Conservation (phyloP, 2,329 filamentous ascomycete species). For the Bipolaris cookei region DNA sequence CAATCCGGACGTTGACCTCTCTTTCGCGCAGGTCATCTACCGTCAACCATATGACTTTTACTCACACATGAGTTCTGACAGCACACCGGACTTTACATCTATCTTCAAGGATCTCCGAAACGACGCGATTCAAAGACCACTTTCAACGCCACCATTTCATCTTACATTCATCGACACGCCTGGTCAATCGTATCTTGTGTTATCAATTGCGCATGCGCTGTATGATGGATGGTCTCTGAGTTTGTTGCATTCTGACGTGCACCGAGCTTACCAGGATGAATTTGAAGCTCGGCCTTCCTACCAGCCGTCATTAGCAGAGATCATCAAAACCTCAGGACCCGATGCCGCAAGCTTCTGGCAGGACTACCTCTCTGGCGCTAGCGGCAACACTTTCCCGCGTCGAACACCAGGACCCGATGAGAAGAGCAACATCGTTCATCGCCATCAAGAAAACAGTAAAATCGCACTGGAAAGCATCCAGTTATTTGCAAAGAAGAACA, state of each 20-base stretch:
- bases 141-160: conserved; percentile 35
- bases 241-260: conserved; percentile 74
- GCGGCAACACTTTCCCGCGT: conserved; percentile 50
- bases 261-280: conserved; percentile 64
- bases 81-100: conserved; percentile 36
- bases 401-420: conserved; percentile 1
- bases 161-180: conserved; percentile 49
- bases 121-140: conserved; percentile 34
- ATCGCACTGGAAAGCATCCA: conserved; percentile 54
- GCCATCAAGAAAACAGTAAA: conserved; percentile 56
- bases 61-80: conserved; percentile 27
- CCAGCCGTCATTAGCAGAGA: conserved; percentile 61
- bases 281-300: conserved; percentile 56
- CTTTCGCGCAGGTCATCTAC: conserved; percentile 64
- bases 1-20: conserved; percentile 61
- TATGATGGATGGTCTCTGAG: conserved; percentile 88
- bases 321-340: conserved; percentile 56
- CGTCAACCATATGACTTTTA: conserved; percentile 45
- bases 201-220: conserved; percentile 84
- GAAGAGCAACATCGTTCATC: conserved; percentile 42
- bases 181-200: conserved; percentile 53
- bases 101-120: conserved; percentile 45
- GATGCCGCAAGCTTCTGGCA: conserved; percentile 72
- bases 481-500: conserved; percentile 68
- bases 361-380: conserved; percentile 65